Evolutionary conservation across 495 filamentous ascomycete species (phyloP).

Genomic region (Neurospora tetraspora): DNA sequence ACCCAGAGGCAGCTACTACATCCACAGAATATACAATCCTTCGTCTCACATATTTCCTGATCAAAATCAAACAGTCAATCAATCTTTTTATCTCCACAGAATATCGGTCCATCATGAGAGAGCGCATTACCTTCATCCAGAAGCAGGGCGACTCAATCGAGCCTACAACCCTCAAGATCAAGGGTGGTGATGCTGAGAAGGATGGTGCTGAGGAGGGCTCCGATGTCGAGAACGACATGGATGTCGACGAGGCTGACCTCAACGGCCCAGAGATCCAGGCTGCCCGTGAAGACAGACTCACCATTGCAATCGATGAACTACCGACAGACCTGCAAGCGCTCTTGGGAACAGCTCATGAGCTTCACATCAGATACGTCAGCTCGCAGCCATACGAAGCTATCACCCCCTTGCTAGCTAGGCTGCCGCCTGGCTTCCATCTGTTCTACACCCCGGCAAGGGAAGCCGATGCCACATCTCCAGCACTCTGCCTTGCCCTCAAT

Average conservation of each 20-base stretch:
- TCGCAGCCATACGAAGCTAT: slow-evolving; percentile 43
- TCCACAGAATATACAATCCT: background rate
- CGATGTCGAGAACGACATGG: too few relatives aligned
- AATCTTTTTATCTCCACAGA: background rate
- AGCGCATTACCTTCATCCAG: slow-evolving; percentile 75
- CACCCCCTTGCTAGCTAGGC: slow-evolving; percentile 61
- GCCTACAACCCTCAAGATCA: slow-evolving; percentile 47
- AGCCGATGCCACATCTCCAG: slow-evolving; percentile 28
- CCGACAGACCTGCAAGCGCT: slow-evolving; percentile 53
- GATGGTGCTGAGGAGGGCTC: too few relatives aligned
- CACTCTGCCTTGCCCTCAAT: slow-evolving; percentile 51
- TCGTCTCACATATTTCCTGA: background rate
- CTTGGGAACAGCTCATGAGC: slow-evolving; percentile 57
- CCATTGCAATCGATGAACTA: slow-evolving; percentile 62
- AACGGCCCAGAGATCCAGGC: slow-evolving; percentile 48
- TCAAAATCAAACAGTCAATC: background rate
- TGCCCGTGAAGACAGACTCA: slow-evolving; percentile 72
- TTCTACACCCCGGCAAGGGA: slow-evolving; percentile 55
- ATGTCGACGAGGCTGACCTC: too few relatives aligned
- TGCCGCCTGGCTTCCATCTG: slow-evolving; percentile 75
- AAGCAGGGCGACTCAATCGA: slow-evolving; percentile 49
- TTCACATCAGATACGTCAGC: slow-evolving; percentile 74
- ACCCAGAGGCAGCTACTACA: background rate
- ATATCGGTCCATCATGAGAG: slow-evolving; percentile 51
- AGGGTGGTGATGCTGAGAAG: too few relatives aligned